phyloP scores from a whole-genome alignment of 116 monocot species.

The Cymodocea nodosa region DNA sequence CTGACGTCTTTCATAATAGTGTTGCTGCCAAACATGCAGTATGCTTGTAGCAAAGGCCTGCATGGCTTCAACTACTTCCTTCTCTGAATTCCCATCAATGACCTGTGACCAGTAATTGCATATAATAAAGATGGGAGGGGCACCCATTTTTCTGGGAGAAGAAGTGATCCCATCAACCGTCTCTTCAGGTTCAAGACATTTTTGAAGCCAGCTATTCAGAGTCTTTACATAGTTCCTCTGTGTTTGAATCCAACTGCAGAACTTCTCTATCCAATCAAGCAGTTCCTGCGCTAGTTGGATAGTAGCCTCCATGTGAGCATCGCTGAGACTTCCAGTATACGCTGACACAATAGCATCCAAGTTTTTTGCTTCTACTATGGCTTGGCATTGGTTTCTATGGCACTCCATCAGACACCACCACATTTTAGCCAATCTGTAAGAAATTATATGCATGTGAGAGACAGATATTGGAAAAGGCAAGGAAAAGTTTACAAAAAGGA shows the following conservation, averaged over 20 bases:
- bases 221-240: slow-evolving; percentile 62
- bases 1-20: slow-evolving; percentile 34
- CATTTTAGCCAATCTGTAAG: slow-evolving; percentile 61
- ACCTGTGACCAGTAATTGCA: slow-evolving; percentile 71
- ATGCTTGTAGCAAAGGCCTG: slow-evolving; percentile 36
- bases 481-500: background rate
- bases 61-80: slow-evolving; percentile 54
- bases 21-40: slow-evolving; percentile 45
- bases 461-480: background rate
- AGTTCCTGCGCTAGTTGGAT: slow-evolving; percentile 51
- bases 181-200: slow-evolving; percentile 56
- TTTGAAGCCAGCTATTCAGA: slow-evolving; percentile 66
- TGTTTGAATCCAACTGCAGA: slow-evolving; percentile 47
- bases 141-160: slow-evolving; percentile 79
- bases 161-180: slow-evolving; percentile 60
- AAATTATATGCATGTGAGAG: background rate
- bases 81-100: slow-evolving; percentile 50
- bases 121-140: slow-evolving; percentile 75
- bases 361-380: slow-evolving; percentile 56
- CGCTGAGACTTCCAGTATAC: slow-evolving; percentile 23
- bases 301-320: slow-evolving; percentile 30
- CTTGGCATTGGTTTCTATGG: slow-evolving; percentile 51
- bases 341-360: slow-evolving; percentile 38
- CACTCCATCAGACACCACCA: slow-evolving; percentile 66
- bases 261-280: slow-evolving; percentile 41